Evolutionary conservation across 1,284 basidiomycete genomes (phyloP), one percentile per base, ranked within the genome.

Genomic region (Heimioporus retisporus): DNA sequence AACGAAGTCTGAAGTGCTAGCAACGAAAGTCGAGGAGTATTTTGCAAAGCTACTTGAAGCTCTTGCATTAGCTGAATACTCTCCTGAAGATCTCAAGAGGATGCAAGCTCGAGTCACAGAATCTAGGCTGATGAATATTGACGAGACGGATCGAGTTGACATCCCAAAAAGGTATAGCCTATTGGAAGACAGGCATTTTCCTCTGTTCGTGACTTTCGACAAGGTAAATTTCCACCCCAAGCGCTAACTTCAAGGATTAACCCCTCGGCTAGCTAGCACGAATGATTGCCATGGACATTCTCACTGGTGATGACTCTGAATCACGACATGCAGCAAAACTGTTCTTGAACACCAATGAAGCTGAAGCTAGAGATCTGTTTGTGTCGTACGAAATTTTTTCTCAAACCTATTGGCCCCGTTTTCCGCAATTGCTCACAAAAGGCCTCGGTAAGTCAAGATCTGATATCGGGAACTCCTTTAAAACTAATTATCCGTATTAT

Each of bases 151-250:
- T 76, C 78, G 80, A 13, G 76, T 69, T 1, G 81, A 85, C 64
- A 79, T 93, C 4, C 92, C 92, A 3, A 69, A 73, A 23, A 81
- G 76, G n/a, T 93, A 88, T 68, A 88, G 89, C 53, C 82, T 85
- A 19, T 78, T 93, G 6, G 71, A 81, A 40, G 90, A 90, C 43
- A 74, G 81, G 1, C 87, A 94, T 72, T 94, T 93, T 65, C 93
- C 92, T 0, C 75, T 93, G 65, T 94, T 94, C 67, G 72, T 92
- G 13, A 91, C 90, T 0, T 90, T 88, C 58, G 86, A 92, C 68
- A 82, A 84, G 66, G 92, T 91, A 68, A 50, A 80, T 69, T 55
- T 35, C 61, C 23, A 21, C 51, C 48, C n/a, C 11, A 2, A 53
- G 21, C n/a, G 23, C 2, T n/a, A 23, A 50, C 28, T 54, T 19